Conservation (phyloP, 805 yeast genomes). For the Metschnikowia kunwiensis region DNA sequence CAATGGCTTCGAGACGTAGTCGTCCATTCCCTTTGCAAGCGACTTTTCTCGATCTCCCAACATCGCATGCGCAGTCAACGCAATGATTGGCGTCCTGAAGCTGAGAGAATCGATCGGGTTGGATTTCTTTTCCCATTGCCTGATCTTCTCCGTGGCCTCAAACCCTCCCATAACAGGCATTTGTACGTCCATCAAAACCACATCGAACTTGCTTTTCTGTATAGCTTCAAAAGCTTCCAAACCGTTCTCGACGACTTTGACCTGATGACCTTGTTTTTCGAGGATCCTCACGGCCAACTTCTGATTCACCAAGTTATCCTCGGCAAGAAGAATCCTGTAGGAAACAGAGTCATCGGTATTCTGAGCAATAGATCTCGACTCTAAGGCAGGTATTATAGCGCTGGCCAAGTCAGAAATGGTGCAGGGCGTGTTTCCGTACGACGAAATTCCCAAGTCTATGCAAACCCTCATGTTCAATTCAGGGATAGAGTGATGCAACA, state of each 20-base stretch:
- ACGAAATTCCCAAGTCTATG: conserved; percentile 80
- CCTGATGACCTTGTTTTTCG: conserved; percentile 82
- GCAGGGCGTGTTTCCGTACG: conserved; percentile 88
- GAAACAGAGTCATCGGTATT: conserved; percentile 75
- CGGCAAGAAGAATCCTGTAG: conserved; percentile 75
- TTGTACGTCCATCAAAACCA: conserved; percentile 88
- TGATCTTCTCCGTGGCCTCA: conserved; percentile 81
- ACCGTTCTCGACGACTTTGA: conserved; percentile 85
- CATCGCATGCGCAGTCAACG: conserved; percentile 92
- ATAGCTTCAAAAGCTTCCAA: conserved; percentile 77
- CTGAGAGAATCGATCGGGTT: conserved; percentile 68
- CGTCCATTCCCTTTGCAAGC: conserved; percentile 88
- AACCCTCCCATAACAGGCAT: conserved; percentile 97
- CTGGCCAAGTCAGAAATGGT: conserved; percentile 78
- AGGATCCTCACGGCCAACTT: conserved; percentile 81
- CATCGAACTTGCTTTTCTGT: conserved; percentile 65
- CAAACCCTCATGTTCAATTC: conserved; percentile 77
- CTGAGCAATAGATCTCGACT: conserved; percentile 74
- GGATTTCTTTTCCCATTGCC: conserved; percentile 83
- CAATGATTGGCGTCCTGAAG: conserved; percentile 82
- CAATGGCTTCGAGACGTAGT: conserved; percentile 81
- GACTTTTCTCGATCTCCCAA: conserved; percentile 87
- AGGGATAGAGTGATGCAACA: conserved; percentile 72
- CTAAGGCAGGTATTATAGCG: conserved; percentile 79
- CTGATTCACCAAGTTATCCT: conserved; percentile 84